Percentiles rank a stretch among this genome's conserved stretches.
Evolutionary conservation across 2,329 filamentous ascomycete genomes (phyloP).

Genomic region (Teratosphaeria destructans): DNA sequence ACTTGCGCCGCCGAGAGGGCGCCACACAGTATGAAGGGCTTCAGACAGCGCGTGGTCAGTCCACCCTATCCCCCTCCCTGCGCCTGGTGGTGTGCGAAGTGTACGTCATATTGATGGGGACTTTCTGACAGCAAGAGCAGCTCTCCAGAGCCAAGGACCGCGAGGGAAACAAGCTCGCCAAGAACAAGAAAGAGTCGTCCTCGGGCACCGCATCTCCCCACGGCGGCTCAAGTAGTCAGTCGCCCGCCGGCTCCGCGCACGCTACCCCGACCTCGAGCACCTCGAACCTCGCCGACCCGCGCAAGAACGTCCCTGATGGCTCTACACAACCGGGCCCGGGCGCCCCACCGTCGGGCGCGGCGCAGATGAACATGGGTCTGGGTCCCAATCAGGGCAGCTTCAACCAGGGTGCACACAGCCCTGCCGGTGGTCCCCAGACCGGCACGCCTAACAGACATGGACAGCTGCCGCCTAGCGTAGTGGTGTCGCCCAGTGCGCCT

Average conservation of each 20-base stretch:
- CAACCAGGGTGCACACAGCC: slow-evolving; percentile 7
- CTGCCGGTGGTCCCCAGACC: slow-evolving; percentile 3
- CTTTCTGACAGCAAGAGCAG: slow-evolving; percentile 54
- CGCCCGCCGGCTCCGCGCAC: slow-evolving; percentile 50
- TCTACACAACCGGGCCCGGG: slow-evolving; percentile 37
- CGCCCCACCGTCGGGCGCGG: slow-evolving; percentile 17
- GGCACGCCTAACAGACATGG: slow-evolving; percentile 21
- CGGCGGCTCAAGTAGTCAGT: slow-evolving; percentile 42
- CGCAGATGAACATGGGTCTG: slow-evolving; percentile 11
- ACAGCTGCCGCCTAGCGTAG: slow-evolving; percentile 57
- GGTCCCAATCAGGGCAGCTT: slow-evolving; percentile 11
- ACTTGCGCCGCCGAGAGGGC: background rate
- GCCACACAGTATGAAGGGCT: slow-evolving; percentile 70
- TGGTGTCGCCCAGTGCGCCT: slow-evolving; percentile 89
- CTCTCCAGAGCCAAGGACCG: slow-evolving; percentile 64
- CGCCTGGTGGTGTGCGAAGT: slow-evolving; percentile 11
- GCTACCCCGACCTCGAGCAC: slow-evolving; percentile 81
- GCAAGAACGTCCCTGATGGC: slow-evolving; percentile 59
- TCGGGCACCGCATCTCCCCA: slow-evolving; percentile 70
- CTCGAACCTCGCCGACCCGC: slow-evolving; percentile 72
- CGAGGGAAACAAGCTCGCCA: slow-evolving; percentile 57
- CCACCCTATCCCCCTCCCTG: slow-evolving; percentile 15
- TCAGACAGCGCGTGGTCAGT: slow-evolving; percentile 94
- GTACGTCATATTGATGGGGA: slow-evolving; percentile 14
- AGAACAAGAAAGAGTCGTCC: slow-evolving; percentile 43